Evolutionary conservation across 129 eudicot genomes (phyloP), one percentile per base, ranked within the genome.

Genomic region (Chrysanthemum lavandulifolium): DNA sequence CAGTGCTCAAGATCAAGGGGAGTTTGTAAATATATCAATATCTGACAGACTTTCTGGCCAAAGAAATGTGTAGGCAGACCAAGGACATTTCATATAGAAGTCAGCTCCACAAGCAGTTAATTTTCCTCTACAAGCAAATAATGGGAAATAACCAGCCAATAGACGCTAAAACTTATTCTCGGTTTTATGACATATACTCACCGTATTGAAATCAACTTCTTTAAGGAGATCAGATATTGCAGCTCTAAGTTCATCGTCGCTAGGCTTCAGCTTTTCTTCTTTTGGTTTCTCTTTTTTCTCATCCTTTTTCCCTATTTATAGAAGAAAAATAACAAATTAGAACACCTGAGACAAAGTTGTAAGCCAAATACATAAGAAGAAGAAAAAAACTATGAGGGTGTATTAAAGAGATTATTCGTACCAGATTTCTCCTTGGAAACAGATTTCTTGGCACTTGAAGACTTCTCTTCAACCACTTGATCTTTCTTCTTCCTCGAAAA

Each of bases 121-220:
- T 14, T 51, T 13, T 16, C 40, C 49, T 48, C 62, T 49, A 52
- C 11, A 67, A 48, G 33, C 10, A 29, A 54, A 33, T 19, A 1
- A 11, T 51, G 62, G 36, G 33, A 52, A 19, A 52, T 31, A 29
- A 36, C 66, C 16, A 15, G 29, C 43, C 29, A 40, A 64, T 33
- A 40, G 29, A 40, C n/a, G 48, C 65, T 10, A 71, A 18, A 57
- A 45, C 36, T 3, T 13, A 71, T 58, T 47, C 57, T 13, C 58
- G 51, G 9, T 16, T 36, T 36, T 36, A 65, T 40, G 58, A 66
- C 55, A 61, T 58, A 62, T 59, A 43, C 94, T 84, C 70, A 94
- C 98, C 85, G 97, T 94, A 67, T 88, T 86, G 83, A 94, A 90
- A 84, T 94, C 98, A 45, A 86, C 98, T 80, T 82, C 91, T 79